These are phyloP conservation scores for Eutrema salsugineum DNA, from an alignment of 441 rosid species.

Conservation along the genomic window DNA sequence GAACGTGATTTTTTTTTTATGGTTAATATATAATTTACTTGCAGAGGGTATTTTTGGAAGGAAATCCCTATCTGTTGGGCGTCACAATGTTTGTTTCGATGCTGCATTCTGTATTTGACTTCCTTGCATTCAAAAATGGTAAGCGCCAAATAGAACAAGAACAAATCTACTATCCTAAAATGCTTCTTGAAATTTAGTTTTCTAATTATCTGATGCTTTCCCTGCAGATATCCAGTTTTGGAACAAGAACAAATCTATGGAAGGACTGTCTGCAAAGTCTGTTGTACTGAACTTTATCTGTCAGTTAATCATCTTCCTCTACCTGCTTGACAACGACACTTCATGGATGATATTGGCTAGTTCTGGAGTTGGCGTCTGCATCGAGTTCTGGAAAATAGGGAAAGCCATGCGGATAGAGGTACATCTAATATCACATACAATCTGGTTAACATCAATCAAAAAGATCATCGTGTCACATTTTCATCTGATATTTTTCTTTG, in stretches of 20 bases:
- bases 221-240: constrained; percentile 95
- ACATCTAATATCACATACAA: constrained; percentile 16
- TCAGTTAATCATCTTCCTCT: constrained; percentile 92
- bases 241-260: constrained; percentile 99
- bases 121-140: constrained; percentile 98
- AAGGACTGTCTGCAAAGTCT: constrained; percentile 96
- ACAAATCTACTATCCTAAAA: neutral
- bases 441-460: neutral
- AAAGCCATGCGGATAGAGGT: constrained; percentile 99
- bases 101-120: constrained; percentile 95
- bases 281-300: constrained; percentile 85
- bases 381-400: constrained; percentile 99
- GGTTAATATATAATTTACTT: constrained; percentile 4
- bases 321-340: constrained; percentile 96
- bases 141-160: neutral
- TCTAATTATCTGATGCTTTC: neutral
- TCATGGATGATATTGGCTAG: constrained; percentile 99
- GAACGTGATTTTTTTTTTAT: neutral
- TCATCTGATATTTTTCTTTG: neutral
- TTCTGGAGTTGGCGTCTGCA: constrained; percentile 94
- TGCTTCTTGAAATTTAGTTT: neutral
- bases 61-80: constrained; percentile 87
- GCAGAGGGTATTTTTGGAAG: constrained; percentile 99
- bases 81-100: constrained; percentile 91
- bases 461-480: neutral